Evolutionary conservation across 2,329 filamentous ascomycete species (phyloP).

Genomic region (Diaporthe sp.): DNA sequence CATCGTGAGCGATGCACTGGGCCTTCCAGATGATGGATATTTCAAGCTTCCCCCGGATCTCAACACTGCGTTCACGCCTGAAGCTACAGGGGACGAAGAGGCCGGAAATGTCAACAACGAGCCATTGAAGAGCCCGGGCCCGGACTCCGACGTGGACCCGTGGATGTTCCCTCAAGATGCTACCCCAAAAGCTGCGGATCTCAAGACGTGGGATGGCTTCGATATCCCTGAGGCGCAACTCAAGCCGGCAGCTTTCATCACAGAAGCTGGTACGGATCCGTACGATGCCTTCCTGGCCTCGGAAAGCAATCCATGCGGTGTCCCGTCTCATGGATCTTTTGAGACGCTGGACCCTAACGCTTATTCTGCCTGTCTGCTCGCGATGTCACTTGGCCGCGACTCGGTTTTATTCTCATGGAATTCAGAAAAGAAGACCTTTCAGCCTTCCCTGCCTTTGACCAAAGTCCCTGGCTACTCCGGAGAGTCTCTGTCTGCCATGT

Average conservation of each 20-base stretch:
- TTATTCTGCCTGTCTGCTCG: conserved; percentile 72
- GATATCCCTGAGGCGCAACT: conserved; percentile 57
- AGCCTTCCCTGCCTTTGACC: conserved; percentile 59
- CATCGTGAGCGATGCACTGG: conserved; percentile 2
- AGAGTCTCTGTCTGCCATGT: conserved; percentile 61
- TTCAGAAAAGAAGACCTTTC: conserved; percentile 65
- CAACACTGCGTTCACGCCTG: conserved; percentile 2
- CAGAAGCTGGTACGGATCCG: conserved; percentile 75
- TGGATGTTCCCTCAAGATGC: conserved; percentile 62
- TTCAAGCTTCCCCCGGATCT: conserved; percentile 56
- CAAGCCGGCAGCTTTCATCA: conserved; percentile 67
- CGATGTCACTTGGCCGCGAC: conserved; percentile 77
- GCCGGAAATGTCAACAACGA: conserved; percentile 7
- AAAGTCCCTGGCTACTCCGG: conserved; percentile 71
- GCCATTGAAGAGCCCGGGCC: conserved; percentile 19
- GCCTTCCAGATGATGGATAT: conserved; percentile 19
- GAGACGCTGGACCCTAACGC: conserved; percentile 62
- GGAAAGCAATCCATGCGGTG: conserved; percentile 55
- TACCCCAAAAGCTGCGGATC: conserved; percentile 54
- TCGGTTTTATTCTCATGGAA: conserved; percentile 80
- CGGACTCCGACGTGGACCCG: conserved; percentile 52
- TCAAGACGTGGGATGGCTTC: conserved; percentile 81
- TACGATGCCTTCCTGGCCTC: conserved; percentile 75
- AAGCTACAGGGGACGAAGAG: conserved; percentile 19
- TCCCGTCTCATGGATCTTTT: conserved; percentile 54